Percentiles rank a stretch among this genome's conserved stretches.
Evolutionary conservation across 2,329 filamentous ascomycete species (phyloP).

Genomic region (Periconia sp.): DNA sequence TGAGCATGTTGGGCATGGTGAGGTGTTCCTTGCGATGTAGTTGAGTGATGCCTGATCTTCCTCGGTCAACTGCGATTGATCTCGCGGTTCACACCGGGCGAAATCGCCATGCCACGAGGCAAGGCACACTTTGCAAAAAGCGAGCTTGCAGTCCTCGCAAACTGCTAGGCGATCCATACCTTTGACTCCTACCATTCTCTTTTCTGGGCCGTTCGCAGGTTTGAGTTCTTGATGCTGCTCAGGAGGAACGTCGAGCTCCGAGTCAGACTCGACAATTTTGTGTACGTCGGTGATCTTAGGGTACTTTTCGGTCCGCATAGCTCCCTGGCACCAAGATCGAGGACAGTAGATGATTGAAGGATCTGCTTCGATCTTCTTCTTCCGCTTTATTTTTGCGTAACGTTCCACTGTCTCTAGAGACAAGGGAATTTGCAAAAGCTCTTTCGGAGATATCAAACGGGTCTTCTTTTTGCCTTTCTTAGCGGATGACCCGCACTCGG

Average conservation of each 20-base stretch:
- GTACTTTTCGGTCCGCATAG: slow-evolving; percentile 67
- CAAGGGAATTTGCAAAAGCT: slow-evolving; percentile 66
- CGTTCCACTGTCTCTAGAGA: slow-evolving; percentile 75
- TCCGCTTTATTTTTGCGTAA: slow-evolving; percentile 89
- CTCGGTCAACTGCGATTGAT: slow-evolving; percentile 73
- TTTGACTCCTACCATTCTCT: slow-evolving; percentile 47
- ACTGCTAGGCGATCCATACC: slow-evolving; percentile 75
- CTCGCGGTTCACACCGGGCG: slow-evolving; percentile 70
- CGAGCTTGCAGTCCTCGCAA: slow-evolving; percentile 77
- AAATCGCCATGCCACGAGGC: slow-evolving; percentile 95
- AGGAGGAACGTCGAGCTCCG: slow-evolving; percentile 39
- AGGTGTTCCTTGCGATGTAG: slow-evolving; percentile 81
- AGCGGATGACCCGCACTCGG: slow-evolving; percentile 67
- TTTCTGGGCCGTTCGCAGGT: slow-evolving; percentile 22
- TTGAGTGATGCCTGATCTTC: slow-evolving; percentile 88
- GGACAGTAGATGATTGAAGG: slow-evolving; percentile 94
- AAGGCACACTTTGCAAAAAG: slow-evolving; percentile 79
- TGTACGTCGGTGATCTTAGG: slow-evolving; percentile 53
- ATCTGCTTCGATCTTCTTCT: slow-evolving; percentile 89
- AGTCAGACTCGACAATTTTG: slow-evolving; percentile 47
- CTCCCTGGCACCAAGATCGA: slow-evolving; percentile 88
- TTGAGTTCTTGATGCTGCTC: slow-evolving; percentile 5
- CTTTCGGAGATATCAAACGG: slow-evolving; percentile 77
- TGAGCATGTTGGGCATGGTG: slow-evolving; percentile 86
- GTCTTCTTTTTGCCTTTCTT: slow-evolving; percentile 54